These are phyloP conservation scores for Lactarius trivialis DNA, from an alignment of 768 basidiomycete genomes.

Conservation along the genomic window DNA sequence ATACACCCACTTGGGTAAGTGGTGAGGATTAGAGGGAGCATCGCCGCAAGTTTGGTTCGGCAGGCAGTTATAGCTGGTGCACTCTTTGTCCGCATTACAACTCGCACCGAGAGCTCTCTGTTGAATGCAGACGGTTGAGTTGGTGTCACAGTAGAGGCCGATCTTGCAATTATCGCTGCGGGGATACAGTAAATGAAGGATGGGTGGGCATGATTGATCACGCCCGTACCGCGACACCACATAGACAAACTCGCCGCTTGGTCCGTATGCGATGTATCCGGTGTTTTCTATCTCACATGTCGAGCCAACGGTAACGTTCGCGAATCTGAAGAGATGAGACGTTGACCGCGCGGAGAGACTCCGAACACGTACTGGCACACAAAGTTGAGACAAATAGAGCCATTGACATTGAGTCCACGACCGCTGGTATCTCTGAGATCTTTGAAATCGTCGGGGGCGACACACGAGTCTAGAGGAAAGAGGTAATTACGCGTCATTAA, in stretches of 20 bases:
- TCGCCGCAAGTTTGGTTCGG: slow-evolving; percentile 54
- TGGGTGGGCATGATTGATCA: not conserved
- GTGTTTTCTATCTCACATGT: slow-evolving; percentile 73
- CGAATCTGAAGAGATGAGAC: slow-evolving; percentile 46
- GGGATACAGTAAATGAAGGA: slow-evolving; percentile 1
- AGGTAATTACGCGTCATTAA: not conserved
- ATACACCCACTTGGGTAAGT: slow-evolving; percentile 66
- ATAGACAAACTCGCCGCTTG: slow-evolving; percentile 56
- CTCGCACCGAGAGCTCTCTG: slow-evolving; percentile 49
- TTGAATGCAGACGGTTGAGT: slow-evolving; percentile 48
- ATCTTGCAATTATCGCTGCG: slow-evolving; percentile 63
- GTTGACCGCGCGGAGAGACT: not conserved
- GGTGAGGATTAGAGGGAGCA: slow-evolving; percentile 51
- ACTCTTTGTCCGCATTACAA: slow-evolving; percentile 62
- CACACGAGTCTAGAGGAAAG: slow-evolving; percentile 60
- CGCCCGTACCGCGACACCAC: slow-evolving; percentile 66
- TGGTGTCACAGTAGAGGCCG: slow-evolving; percentile 72
- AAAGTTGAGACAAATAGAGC: slow-evolving; percentile 77
- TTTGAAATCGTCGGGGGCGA: slow-evolving; percentile 55
- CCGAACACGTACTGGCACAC: slow-evolving; percentile 61
- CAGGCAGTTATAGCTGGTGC: slow-evolving; percentile 69
- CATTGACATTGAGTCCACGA: slow-evolving; percentile 70
- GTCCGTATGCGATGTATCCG: slow-evolving; percentile 63
- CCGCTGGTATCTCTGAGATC: slow-evolving; percentile 59
- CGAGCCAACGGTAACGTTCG: slow-evolving; percentile 62